phyloP scores from a whole-genome alignment of 2,329 filamentous ascomycete genomes.

The Claviceps lovelessii region DNA sequence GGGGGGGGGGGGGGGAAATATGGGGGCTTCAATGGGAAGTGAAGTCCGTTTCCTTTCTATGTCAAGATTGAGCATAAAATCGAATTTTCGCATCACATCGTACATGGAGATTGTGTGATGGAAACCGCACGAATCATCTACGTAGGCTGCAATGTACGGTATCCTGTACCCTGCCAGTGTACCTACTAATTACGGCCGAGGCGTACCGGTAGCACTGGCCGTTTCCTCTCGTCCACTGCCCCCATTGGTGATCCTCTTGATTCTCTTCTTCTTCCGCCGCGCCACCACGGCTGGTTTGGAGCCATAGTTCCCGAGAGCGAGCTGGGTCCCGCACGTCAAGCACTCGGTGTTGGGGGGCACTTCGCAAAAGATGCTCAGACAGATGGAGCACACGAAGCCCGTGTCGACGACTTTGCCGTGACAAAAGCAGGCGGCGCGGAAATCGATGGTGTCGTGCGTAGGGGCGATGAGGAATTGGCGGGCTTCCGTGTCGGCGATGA shows the following conservation, averaged over 20 bases:
- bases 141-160: neutral
- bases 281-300: conserved; percentile 62
- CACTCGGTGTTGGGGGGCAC: conserved; percentile 50
- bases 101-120: neutral
- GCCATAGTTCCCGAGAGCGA: conserved; percentile 64
- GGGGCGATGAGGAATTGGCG: conserved; percentile 57
- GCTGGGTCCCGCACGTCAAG: conserved; percentile 66
- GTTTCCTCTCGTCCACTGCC: conserved; percentile 40
- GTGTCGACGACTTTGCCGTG: conserved; percentile 82
- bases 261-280: conserved; percentile 59
- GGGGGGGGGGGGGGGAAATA: neutral
- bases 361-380: conserved; percentile 82
- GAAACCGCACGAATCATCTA: neutral
- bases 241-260: conserved; percentile 40
- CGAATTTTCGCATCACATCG: neutral
- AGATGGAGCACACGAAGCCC: conserved; percentile 92
- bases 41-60: neutral
- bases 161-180: neutral
- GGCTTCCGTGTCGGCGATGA: conserved; percentile 51
- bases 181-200: conserved; percentile 23
- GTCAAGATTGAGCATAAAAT: neutral
- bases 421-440: conserved; percentile 96
- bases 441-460: conserved; percentile 78
- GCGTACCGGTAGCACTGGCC: conserved; percentile 46
- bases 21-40: neutral